Percentiles rank a stretch among this genome's conserved stretches.
These are phyloP conservation scores for Mycosphaerella sp. DNA, from an alignment of 2,329 filamentous ascomycete genomes.

Conservation along the genomic window DNA sequence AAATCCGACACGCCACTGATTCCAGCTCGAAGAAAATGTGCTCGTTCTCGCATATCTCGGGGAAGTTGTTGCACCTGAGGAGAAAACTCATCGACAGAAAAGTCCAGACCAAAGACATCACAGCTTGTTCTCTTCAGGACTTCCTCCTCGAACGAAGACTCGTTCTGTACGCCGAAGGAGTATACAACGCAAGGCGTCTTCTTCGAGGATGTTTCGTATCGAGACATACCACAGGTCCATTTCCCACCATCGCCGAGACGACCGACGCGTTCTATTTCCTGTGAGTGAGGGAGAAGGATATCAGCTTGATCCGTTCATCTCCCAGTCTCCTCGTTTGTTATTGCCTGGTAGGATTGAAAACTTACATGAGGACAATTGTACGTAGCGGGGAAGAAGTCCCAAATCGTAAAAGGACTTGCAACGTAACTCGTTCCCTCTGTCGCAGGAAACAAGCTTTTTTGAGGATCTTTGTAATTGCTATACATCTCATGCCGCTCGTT, in stretches of 20 bases:
- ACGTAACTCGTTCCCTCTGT: background rate
- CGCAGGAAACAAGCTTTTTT: background rate
- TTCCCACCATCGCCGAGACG: constrained; percentile 40
- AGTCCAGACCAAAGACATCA: constrained; percentile 37
- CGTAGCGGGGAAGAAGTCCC: constrained; percentile 38
- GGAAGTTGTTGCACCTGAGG: constrained; percentile 16
- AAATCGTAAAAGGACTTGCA: constrained; percentile 21
- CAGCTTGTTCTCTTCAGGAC: constrained; percentile 32
- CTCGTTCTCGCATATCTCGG: constrained; percentile 13
- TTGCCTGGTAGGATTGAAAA: background rate
- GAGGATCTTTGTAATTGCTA: background rate
- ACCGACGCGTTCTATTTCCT: constrained; percentile 36
- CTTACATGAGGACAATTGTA: constrained; percentile 38
- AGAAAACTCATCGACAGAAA: constrained; percentile 25
- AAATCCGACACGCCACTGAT: constrained; percentile 30
- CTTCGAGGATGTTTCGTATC: constrained; percentile 22
- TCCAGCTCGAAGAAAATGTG: constrained; percentile 34
- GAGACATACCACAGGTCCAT: constrained; percentile 40
- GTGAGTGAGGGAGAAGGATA: background rate
- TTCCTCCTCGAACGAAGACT: constrained; percentile 38
- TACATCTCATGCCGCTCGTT: background rate
- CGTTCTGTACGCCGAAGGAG: constrained; percentile 36
- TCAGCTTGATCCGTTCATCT: too few relatives aligned
- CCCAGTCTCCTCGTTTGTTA: too few relatives aligned
- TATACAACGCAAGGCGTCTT: constrained; percentile 31